Conservation (phyloP, 78 protist species). For the Dictyostelium intermedium region DNA sequence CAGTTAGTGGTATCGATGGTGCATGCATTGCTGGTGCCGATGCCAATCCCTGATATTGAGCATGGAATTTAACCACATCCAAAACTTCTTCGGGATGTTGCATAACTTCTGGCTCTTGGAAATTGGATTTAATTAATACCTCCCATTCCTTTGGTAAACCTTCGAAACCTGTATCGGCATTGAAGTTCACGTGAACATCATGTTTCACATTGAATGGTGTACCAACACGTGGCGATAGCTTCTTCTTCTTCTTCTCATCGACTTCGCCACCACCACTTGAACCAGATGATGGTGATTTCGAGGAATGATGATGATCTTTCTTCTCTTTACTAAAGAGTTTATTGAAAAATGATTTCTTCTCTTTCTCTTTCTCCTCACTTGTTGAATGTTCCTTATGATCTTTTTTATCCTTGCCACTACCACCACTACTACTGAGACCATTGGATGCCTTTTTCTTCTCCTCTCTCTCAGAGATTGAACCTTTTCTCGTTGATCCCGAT, state of each 20-base stretch:
- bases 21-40: slow-evolving; percentile 22
- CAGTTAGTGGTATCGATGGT: slow-evolving; percentile 19
- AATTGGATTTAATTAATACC: slow-evolving; percentile 76
- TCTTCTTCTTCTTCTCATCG: slow-evolving; percentile 35
- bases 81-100: slow-evolving; percentile 79
- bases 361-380: not conserved
- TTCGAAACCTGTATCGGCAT: slow-evolving; percentile 80
- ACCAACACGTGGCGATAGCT: slow-evolving; percentile 77
- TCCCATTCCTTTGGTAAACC: slow-evolving; percentile 84
- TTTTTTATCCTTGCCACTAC: not conserved
- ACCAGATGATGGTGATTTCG: not conserved
- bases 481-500: not conserved
- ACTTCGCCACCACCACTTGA: not conserved
- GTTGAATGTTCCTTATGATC: not conserved
- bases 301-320: not conserved
- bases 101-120: slow-evolving; percentile 82
- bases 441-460: not conserved
- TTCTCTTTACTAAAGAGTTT: slow-evolving; percentile 24
- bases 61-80: slow-evolving; percentile 78
- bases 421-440: not conserved
- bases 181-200: slow-evolving; percentile 78
- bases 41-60: slow-evolving; percentile 37
- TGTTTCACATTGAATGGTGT: slow-evolving; percentile 80
- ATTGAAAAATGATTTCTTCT: slow-evolving; percentile 54
- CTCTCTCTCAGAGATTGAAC: slow-evolving; percentile 7